Evolutionary conservation across 768 basidiomycete genomes (phyloP), one percentile per base, ranked within the genome.

Genomic region (Piloderma croceum): DNA sequence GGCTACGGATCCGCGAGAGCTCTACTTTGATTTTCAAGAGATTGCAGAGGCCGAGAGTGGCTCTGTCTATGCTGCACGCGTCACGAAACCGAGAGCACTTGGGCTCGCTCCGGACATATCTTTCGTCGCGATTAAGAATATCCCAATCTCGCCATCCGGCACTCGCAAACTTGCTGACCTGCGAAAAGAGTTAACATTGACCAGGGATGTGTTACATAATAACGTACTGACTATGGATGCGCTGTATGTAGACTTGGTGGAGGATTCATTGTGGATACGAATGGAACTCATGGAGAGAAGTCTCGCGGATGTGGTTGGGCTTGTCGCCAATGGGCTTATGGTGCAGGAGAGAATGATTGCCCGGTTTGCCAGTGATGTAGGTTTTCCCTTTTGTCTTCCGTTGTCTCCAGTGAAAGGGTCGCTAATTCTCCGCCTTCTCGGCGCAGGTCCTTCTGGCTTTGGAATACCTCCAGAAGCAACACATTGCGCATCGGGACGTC

Each of bases 251-350:
- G 77, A 82, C 50, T 55, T 81, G 3, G 65, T 67, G 24, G 64
- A 60, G 32, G 66, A 67, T 39, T 48, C 62, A 17, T 60, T 91
- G 25, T 91, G 89, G 89, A 81, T 91, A 36, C 68, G 81, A 46
- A 91, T 91, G 89, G 87, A 90, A 58, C 74, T 90, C 23, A 89
- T 91, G 88, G 86, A 89, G 51, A 71, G 87, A 46, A 89, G 86
- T 55, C 64, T 91, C 49, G 89, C 89, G 50, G 89, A 91, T 57
- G 73, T 91, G 34, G 69, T 90, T 12, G 76, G 68, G 12, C 59
- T 89, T 15, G 76, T 75, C 6, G 72, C 65, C 10, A 68, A 76
- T 44, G 85, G 84, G 0, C 58, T 88, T 25, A 67, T 73, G 49
- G 45, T 91, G 36, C 71, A 76, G 42, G 89, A 91, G 60, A 65